Conservation (phyloP, 768 basidiomycete genomes). For the Paxillus ammoniavirescens region DNA sequence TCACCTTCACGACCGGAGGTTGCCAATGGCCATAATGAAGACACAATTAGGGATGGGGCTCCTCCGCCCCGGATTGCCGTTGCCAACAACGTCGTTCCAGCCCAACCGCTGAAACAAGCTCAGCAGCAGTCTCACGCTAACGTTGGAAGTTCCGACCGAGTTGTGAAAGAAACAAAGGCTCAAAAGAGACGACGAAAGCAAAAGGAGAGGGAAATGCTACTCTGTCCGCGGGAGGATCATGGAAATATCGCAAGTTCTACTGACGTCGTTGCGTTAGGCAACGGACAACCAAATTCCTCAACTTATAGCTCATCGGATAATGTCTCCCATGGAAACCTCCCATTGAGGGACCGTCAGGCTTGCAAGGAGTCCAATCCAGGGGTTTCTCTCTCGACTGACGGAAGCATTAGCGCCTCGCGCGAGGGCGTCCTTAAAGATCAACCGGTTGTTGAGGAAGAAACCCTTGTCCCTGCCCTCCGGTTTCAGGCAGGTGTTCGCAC, state of each 20-base stretch:
- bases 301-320: neutral
- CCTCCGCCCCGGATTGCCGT: neutral
- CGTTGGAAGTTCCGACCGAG: neutral
- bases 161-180: neutral
- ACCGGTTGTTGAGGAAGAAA: neutral
- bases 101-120: neutral
- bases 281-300: constrained; percentile 4
- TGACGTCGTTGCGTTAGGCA: neutral
- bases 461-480: neutral
- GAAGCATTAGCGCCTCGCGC: neutral
- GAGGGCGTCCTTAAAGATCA: neutral
- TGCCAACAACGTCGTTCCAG: neutral
- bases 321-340: neutral
- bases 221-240: neutral
- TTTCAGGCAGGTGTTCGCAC: constrained; percentile 25
- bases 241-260: neutral
- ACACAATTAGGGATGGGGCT: neutral
- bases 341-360: neutral
- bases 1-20: neutral
- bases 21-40: neutral
- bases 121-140: neutral
- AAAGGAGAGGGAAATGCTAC: constrained; percentile 4
- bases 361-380: neutral
- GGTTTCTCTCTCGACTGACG: neutral
- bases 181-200: constrained; percentile 17